Conservation (phyloP, 352 stramenopile species). For the Pythium sp. region DNA sequence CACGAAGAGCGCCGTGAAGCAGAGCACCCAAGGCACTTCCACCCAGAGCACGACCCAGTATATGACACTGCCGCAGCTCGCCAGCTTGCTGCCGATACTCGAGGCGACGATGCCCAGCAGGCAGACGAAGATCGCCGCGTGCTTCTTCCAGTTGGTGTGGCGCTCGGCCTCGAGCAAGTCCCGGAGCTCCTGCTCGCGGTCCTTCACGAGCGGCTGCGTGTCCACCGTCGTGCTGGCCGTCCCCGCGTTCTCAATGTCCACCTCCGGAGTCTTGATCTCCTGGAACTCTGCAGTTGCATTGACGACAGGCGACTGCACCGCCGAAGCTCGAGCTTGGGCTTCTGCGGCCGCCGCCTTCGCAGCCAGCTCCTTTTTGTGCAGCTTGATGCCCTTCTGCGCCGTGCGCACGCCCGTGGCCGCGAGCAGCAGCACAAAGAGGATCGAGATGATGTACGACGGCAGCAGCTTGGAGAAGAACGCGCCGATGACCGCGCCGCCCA, state of each 20-base stretch:
- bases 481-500: conserved; percentile 51
- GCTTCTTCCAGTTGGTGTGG: conserved; percentile 36
- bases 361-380: conserved; percentile 35
- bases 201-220: conserved; percentile 15
- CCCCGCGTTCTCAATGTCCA: conserved; percentile 5
- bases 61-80: conserved; percentile 17
- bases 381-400: conserved; percentile 29
- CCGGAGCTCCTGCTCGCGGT: conserved; percentile 12
- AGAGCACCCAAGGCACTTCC: conserved; percentile 48
- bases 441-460: conserved; percentile 54
- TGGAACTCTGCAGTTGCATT: conserved; percentile 6
- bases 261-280: conserved; percentile 11
- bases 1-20: conserved; percentile 35
- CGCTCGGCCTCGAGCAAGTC: conserved; percentile 29
- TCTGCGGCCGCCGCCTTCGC: conserved; percentile 25
- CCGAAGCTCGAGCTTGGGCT: background rate
- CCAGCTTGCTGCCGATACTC: conserved; percentile 24
- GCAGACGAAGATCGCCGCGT: conserved; percentile 39
- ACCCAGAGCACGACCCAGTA: conserved; percentile 34
- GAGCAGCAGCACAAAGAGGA: conserved; percentile 55
- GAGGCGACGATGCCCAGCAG: conserved; percentile 33
- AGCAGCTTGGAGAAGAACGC: conserved; percentile 58
- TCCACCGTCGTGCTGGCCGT: conserved; percentile 9
- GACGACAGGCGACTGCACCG: conserved; percentile 2
- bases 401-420: conserved; percentile 30